phyloP scores from a whole-genome alignment of 2,329 filamentous ascomycete species.

The Polytolypa hystricis region DNA sequence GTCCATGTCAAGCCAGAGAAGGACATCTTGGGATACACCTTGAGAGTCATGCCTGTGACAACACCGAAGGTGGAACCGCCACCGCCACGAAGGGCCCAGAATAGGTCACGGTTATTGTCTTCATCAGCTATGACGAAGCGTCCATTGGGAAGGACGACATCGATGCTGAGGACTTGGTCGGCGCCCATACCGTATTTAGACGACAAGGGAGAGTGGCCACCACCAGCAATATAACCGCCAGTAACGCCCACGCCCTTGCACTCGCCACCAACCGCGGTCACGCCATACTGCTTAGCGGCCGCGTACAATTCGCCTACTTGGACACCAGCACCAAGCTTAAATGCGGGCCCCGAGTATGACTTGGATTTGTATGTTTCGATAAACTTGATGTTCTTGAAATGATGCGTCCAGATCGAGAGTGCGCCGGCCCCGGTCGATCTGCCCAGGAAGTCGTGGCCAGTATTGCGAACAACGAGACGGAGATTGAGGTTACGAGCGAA shows the following conservation, averaged over 20 bases:
- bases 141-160: slow-evolving; percentile 39
- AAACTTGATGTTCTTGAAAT: slow-evolving; percentile 21
- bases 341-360: slow-evolving; percentile 36
- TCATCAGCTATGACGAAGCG: slow-evolving; percentile 32
- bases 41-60: slow-evolving; percentile 42
- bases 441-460: slow-evolving; percentile 35
- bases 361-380: slow-evolving; percentile 21
- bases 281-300: slow-evolving; percentile 35
- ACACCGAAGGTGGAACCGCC: slow-evolving; percentile 42
- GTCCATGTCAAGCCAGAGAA: slow-evolving; percentile 34
- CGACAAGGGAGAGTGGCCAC: slow-evolving; percentile 45
- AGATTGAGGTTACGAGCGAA: slow-evolving; percentile 41
- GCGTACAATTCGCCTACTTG: slow-evolving; percentile 44
- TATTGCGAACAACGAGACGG: slow-evolving; percentile 37
- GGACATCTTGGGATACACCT: slow-evolving; percentile 34
- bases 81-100: slow-evolving; percentile 40
- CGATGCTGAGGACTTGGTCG: slow-evolving; percentile 39
- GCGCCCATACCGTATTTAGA: slow-evolving; percentile 40
- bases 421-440: slow-evolving; percentile 49
- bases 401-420: slow-evolving; percentile 23
- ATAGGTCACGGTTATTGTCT: slow-evolving; percentile 35
- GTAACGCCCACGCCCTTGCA: slow-evolving; percentile 42
- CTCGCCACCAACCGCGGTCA: slow-evolving; percentile 44
- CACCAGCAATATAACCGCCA: slow-evolving; percentile 38
- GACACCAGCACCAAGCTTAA: slow-evolving; percentile 47